These are phyloP conservation scores for Discostella stelligeroides DNA, from an alignment of 108 stramenopile species.

Conservation along the genomic window DNA sequence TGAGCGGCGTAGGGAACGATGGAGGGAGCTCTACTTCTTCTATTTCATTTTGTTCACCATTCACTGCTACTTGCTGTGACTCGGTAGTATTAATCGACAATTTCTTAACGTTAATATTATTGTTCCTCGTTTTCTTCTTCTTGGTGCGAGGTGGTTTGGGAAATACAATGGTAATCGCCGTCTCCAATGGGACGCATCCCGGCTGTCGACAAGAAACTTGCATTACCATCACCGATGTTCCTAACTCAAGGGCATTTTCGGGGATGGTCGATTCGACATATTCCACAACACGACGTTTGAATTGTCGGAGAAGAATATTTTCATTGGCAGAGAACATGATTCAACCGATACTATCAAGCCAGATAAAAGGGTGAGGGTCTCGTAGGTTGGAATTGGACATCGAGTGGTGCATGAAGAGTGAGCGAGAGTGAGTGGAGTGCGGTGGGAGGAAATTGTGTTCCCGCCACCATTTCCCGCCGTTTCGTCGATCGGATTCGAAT, in stretches of 20 bases:
- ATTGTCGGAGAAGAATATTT: slow-evolving; percentile 79
- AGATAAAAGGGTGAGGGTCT: too few species aligned
- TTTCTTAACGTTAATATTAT: not conserved
- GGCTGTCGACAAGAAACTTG: slow-evolving; percentile 81
- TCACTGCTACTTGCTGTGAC: slow-evolving; percentile 26
- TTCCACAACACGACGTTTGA: slow-evolving; percentile 81
- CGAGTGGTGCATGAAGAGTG: not conserved
- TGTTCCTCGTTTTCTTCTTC: slow-evolving; percentile 19
- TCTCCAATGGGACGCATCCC: slow-evolving; percentile 89
- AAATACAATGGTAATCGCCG: slow-evolving; percentile 84
- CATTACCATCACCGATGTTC: slow-evolving; percentile 88
- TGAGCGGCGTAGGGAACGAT: slow-evolving; percentile 37
- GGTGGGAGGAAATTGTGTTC: not conserved
- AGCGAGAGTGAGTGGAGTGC: not conserved
- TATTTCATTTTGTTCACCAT: not conserved
- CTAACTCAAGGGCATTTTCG: slow-evolving; percentile 73
- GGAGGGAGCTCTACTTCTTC: slow-evolving; percentile 24
- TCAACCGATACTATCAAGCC: not conserved
- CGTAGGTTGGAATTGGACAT: too few species aligned
- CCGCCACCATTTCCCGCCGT: too few species aligned
- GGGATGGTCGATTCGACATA: slow-evolving; percentile 78
- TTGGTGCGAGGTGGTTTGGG: slow-evolving; percentile 46
- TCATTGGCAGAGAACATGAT: slow-evolving; percentile 91
- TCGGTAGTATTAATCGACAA: slow-evolving; percentile 28
- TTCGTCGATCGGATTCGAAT: too few species aligned